These are phyloP conservation scores for Tubosaeta sp. DNA, from an alignment of 768 basidiomycete species.

Conservation along the genomic window DNA sequence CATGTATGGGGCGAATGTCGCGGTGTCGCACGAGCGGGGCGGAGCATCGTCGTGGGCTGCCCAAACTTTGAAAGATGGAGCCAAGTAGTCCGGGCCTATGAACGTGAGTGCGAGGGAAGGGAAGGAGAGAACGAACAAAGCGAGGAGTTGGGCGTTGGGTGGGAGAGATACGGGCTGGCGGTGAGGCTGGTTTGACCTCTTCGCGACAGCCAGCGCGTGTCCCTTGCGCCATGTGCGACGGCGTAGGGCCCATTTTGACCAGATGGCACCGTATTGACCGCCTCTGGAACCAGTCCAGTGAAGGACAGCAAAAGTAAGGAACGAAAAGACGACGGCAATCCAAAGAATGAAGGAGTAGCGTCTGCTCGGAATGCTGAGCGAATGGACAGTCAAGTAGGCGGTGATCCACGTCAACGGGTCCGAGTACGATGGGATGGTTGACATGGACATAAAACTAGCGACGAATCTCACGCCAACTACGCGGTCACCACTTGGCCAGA, in stretches of 20 bases:
- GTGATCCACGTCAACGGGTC: slow-evolving; percentile 50
- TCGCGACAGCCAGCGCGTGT: slow-evolving; percentile 35
- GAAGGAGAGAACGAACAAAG: slow-evolving; percentile 40
- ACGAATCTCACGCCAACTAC: background rate
- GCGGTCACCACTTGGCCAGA: slow-evolving; percentile 42
- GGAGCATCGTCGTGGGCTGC: slow-evolving; percentile 31
- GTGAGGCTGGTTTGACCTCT: slow-evolving; percentile 31
- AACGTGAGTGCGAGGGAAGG: slow-evolving; percentile 46
- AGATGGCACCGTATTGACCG: slow-evolving; percentile 46
- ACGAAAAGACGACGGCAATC: slow-evolving; percentile 44
- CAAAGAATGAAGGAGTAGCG: slow-evolving; percentile 58
- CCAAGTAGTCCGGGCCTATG: slow-evolving; percentile 67
- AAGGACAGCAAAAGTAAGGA: slow-evolving; percentile 37
- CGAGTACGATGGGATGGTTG: slow-evolving; percentile 39
- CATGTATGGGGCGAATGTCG: slow-evolving; percentile 34
- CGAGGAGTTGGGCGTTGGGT: slow-evolving; percentile 60
- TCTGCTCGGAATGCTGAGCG: slow-evolving; percentile 47
- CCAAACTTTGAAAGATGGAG: slow-evolving; percentile 45
- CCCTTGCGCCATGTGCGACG: slow-evolving; percentile 56
- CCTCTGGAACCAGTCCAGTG: slow-evolving; percentile 41
- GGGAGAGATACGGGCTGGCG: slow-evolving; percentile 48
- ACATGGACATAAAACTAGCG: slow-evolving; percentile 1
- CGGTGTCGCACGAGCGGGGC: slow-evolving; percentile 23
- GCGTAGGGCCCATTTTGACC: slow-evolving; percentile 56
- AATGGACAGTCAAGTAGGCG: slow-evolving; percentile 55